Percentiles rank a stretch among this genome's conserved stretches.
Conservation (phyloP, 2,329 filamentous ascomycete species). For the Aspergillus jensenii region DNA sequence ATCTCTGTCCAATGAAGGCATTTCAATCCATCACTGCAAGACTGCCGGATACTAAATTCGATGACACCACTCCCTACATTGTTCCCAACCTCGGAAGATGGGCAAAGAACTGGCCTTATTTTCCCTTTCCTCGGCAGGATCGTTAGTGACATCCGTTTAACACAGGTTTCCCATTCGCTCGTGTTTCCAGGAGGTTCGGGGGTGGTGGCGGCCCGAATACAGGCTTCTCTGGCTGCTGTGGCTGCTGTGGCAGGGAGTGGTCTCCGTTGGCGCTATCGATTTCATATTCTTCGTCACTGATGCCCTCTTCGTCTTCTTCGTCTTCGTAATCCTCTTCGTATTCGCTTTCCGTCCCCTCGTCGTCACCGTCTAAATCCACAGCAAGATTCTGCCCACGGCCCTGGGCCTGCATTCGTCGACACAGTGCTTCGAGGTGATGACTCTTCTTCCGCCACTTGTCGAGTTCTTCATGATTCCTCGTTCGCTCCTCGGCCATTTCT, state of each 20-base stretch:
- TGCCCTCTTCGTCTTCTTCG: constrained; percentile 63
- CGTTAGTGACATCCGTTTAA: constrained; percentile 43
- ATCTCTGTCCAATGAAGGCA: neutral
- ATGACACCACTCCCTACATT: neutral
- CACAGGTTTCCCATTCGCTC: constrained; percentile 45
- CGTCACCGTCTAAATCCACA: constrained; percentile 57
- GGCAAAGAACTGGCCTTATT: neutral
- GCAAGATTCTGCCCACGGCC: constrained; percentile 73
- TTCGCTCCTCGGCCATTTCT: constrained; percentile 93
- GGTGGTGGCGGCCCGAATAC: constrained; percentile 53
- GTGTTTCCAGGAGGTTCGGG: constrained; percentile 48
- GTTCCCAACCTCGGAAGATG: neutral
- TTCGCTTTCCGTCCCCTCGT: constrained; percentile 45
- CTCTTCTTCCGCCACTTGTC: constrained; percentile 82
- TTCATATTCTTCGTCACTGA: constrained; percentile 58
- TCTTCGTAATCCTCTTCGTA: constrained; percentile 62
- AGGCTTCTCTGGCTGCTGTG: constrained; percentile 39
- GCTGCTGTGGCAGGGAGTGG: constrained; percentile 23
- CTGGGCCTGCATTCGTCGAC: constrained; percentile 94
- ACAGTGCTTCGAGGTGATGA: constrained; percentile 88
- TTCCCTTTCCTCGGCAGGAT: neutral
- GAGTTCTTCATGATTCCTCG: constrained; percentile 70
- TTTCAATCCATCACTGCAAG: neutral
- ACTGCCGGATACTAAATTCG: neutral
- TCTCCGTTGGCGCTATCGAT: constrained; percentile 36